A percentile compares a stretch with the other conserved stretches of the same genome.
Conservation (phyloP, 2,329 filamentous ascomycete species). For the Geosmithia flava region DNA sequence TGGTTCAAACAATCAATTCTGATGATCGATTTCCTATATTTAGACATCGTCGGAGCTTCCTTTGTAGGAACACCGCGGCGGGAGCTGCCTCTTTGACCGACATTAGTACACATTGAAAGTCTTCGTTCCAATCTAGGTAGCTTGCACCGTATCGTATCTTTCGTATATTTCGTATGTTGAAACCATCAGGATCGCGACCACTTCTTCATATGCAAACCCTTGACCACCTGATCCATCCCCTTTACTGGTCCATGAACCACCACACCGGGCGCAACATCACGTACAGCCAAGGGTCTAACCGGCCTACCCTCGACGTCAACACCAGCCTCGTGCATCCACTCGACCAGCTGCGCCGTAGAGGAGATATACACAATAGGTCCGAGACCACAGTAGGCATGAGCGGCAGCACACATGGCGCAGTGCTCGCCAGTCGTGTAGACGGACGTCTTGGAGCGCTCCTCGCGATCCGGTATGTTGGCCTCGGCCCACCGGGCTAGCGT, state of each 20-base stretch:
- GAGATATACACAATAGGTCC: constrained; percentile 20
- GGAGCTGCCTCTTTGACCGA: too few species aligned
- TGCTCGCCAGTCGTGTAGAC: constrained; percentile 25
- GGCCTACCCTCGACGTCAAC: constrained; percentile 2
- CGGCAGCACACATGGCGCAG: constrained; percentile 22
- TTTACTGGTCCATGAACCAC: constrained; percentile 15
- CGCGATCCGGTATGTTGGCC: constrained; percentile 17
- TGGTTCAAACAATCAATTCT: too few species aligned
- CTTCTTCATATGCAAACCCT: constrained; percentile 10
- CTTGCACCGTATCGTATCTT: too few species aligned
- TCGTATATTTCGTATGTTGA: too few species aligned
- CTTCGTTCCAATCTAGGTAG: too few species aligned
- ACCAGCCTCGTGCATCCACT: constrained; percentile 16
- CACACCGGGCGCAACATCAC: constrained; percentile 14
- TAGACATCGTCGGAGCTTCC: too few species aligned
- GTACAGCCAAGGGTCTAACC: constrained; percentile 14
- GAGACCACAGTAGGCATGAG: constrained; percentile 20
- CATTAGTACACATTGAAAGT: too few species aligned
- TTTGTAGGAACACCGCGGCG: too few species aligned
- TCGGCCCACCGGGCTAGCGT: constrained; percentile 23
- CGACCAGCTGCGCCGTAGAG: constrained; percentile 14
- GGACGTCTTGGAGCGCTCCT: constrained; percentile 22
- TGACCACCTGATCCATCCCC: constrained; percentile 15
- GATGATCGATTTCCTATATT: too few species aligned
- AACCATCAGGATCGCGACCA: constrained; percentile 1